These are phyloP conservation scores for Aspergillus versicolor DNA, from an alignment of 2,329 filamentous ascomycete species.

Conservation along the genomic window DNA sequence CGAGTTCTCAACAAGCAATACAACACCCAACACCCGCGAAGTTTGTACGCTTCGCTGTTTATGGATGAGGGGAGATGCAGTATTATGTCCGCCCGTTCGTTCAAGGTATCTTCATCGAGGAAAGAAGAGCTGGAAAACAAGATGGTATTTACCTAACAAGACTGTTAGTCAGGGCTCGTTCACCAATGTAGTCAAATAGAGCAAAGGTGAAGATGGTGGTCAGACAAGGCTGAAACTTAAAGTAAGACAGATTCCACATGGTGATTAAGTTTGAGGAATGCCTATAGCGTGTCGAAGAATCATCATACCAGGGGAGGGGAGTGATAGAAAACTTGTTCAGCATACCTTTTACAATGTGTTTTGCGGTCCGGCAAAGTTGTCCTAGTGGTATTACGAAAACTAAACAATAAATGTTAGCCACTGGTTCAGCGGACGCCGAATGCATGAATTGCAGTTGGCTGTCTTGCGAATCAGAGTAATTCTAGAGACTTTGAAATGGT, in stretches of 20 bases:
- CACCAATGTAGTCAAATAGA: constrained; percentile 16
- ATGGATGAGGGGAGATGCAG: constrained; percentile 52
- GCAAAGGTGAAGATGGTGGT: constrained; percentile 31
- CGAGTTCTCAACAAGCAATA: constrained; percentile 68
- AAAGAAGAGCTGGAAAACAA: constrained; percentile 18
- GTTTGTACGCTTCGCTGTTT: constrained; percentile 64
- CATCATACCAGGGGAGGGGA: constrained; percentile 52
- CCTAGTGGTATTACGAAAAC: background rate
- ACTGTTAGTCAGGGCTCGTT: constrained; percentile 30
- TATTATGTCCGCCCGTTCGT: constrained; percentile 70
- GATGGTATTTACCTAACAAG: constrained; percentile 34
- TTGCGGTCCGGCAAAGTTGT: background rate
- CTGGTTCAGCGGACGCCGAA: constrained; percentile 8
- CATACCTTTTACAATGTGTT: constrained; percentile 46
- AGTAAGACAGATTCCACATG: constrained; percentile 62
- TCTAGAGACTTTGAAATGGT: constrained; percentile 50
- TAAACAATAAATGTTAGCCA: constrained; percentile 4
- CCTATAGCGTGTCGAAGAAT: constrained; percentile 63
- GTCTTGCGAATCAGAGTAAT: constrained; percentile 53
- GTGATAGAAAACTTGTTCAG: constrained; percentile 10
- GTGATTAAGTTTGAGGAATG: constrained; percentile 67
- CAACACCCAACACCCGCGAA: constrained; percentile 55
- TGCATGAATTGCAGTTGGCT: background rate
- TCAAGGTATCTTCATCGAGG: constrained; percentile 62
- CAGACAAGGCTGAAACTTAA: constrained; percentile 73